Percentiles rank a stretch among this genome's conserved stretches.
phyloP scores from a whole-genome alignment of 2,329 filamentous ascomycete genomes.

The Sporothrix curviconia region DNA sequence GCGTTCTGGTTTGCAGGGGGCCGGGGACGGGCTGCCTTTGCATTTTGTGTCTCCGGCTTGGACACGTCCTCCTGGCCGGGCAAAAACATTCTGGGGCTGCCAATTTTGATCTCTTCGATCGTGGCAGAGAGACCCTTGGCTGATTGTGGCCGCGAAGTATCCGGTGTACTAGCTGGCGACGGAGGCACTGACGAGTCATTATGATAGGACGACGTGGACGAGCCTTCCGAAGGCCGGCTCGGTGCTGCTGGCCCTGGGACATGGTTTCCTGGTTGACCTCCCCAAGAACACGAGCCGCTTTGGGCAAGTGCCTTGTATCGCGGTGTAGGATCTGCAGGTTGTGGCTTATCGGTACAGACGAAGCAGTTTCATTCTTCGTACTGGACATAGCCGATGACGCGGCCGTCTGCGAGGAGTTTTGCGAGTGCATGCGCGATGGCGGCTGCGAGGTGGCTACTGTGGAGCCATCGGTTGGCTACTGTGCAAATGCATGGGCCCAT shows the following conservation, averaged over 20 bases:
- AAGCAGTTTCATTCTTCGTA: background rate
- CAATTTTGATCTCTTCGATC: constrained; percentile 17
- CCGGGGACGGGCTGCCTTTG: too few relatives aligned
- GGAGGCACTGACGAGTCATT: constrained; percentile 31
- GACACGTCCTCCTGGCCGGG: background rate
- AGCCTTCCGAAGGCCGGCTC: constrained; percentile 22
- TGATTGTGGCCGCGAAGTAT: constrained; percentile 38
- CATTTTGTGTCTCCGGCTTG: background rate
- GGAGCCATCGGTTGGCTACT: background rate
- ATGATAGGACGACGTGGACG: constrained; percentile 37
- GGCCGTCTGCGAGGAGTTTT: background rate
- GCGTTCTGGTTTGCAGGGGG: background rate
- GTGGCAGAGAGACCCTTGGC: constrained; percentile 27
- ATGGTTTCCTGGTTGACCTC: constrained; percentile 13
- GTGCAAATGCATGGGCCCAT: constrained; percentile 2
- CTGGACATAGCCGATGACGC: background rate
- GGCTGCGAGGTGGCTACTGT: background rate
- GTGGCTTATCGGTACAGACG: background rate
- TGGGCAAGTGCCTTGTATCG: constrained; percentile 7
- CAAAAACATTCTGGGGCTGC: background rate
- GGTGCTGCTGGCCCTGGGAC: background rate
- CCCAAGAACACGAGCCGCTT: constrained; percentile 13
- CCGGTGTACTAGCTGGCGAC: constrained; percentile 34
- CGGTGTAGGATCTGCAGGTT: background rate
- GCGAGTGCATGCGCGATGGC: background rate